phyloP scores from a whole-genome alignment of 352 stramenopile species.

The Phytophthora lateralis region DNA sequence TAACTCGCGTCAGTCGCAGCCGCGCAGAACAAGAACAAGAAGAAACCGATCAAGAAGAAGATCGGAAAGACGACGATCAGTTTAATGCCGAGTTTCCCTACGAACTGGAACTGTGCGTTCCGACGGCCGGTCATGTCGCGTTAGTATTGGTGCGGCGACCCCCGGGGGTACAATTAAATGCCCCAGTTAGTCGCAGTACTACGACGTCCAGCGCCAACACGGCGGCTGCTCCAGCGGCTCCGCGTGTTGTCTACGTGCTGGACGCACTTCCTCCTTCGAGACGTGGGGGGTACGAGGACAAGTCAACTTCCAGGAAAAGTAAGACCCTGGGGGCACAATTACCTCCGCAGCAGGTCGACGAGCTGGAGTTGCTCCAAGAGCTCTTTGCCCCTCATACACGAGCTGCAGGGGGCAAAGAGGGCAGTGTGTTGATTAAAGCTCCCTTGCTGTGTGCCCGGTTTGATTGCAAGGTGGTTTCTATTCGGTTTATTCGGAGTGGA shows the following conservation, averaged over 20 bases:
- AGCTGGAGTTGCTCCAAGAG: conserved; percentile 73
- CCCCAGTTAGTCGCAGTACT: conserved; percentile 9
- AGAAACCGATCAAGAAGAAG: background rate
- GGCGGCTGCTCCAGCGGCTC: conserved; percentile 11
- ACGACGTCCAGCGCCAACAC: conserved; percentile 9
- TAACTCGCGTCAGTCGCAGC: conserved; percentile 11
- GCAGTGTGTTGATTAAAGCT: conserved; percentile 63
- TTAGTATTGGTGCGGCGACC: conserved; percentile 53
- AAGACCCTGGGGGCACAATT: conserved; percentile 31
- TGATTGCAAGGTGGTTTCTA: conserved; percentile 67
- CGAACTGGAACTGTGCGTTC: conserved; percentile 61
- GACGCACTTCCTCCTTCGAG: conserved; percentile 66
- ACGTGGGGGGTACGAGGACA: conserved; percentile 10
- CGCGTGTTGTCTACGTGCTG: conserved; percentile 73
- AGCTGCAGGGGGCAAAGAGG: conserved; percentile 58
- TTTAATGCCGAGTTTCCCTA: conserved; percentile 34
- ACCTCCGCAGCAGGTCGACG: conserved; percentile 54
- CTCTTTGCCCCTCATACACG: conserved; percentile 56
- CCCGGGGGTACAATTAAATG: conserved; percentile 13
- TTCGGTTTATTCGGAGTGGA: conserved; percentile 58
- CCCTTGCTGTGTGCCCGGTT: conserved; percentile 77
- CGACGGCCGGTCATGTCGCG: conserved; percentile 59
- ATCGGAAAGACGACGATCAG: conserved; percentile 2
- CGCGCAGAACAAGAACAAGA: conserved; percentile 11
- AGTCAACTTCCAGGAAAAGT: conserved; percentile 32